Evolutionary conservation across 495 filamentous ascomycete species (phyloP), one percentile per base, ranked within the genome.

Genomic region (Symbiotaphrina buchneri): DNA sequence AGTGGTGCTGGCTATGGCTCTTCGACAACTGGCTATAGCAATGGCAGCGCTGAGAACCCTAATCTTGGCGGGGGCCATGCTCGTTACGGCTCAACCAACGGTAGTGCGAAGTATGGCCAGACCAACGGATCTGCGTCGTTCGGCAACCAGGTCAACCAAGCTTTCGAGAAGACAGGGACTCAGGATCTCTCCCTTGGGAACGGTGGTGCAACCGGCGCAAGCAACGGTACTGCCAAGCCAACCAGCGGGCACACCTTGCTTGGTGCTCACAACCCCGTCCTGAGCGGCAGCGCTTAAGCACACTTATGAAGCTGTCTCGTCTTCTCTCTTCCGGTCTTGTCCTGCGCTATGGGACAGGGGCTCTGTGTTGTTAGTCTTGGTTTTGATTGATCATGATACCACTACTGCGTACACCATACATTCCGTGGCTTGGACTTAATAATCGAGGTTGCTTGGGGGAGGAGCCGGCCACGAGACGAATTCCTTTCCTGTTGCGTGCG

Each of bases 131-230:
- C 58, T 10, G 39, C 47, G 7, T 57, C 51, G 8, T 69, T 69
- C 47, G 57, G 57, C 20, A 63, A 57, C 36, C 57, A 71, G 42
- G 52, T 69, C 21, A 56, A 65, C 40, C 42, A 64, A 30, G 58
- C 61, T 4, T 65, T 69, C 34, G 49, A 51, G 41, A 48, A 32
- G 30, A 13, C 30, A 10, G 28, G 32, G 18, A 29, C 37, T 13
- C 41, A 47, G 16, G 40, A 42, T 25, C 36, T 39, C 25, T 30
- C 39, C 16, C 27, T 46, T 21, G 42, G 46, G 5, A 36, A 38
- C 22, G 5, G 33, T 3, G 19, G 31, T 23, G 31, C 28, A 16
- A 31, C 32, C 16, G 40, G 39, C 6, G 28, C 31, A 10, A 23
- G 34, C 13, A 44, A 47, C 27, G 39, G 43, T 18, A 40, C 39